Base-by-base conservation (phyloP, 345 rosid genomes). In the Kernera saxatilis region DNA sequence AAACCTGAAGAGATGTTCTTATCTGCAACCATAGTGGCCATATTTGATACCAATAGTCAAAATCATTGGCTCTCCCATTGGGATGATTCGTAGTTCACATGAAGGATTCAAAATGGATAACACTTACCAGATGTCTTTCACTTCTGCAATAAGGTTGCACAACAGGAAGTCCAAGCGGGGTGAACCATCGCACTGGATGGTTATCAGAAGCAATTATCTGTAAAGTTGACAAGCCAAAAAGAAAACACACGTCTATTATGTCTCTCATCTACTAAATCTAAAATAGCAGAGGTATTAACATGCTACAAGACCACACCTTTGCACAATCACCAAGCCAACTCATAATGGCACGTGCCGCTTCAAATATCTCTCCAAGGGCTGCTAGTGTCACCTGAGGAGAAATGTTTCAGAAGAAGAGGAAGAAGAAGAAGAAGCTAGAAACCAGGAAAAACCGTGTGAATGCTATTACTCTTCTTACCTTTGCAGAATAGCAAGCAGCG, bases 311-410 rank as follows among this genome's bases (percentile, higher is more conserved):
- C 26, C 5, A 0, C 61, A 89, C 99, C 91, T 88, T 91, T 33
- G 99, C 99, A 77, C 99, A 94, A 71, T 87, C 95, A 70, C 96
- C 89, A 61, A 94, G 90, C 99, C 99, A 94, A 57, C 78, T 79
- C 99, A 89, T 94, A 73, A 94, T 94, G 78, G 84, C 84, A 25
- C 99, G 90, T 21, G 97, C 96, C 44, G 99, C 97, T 85, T 91
- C 88, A 70, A 94, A 94, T 60, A 94, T 80, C 80, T 94, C 90
- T 65, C 85, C 97, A 63, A 94, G 84, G 46, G 99, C 99, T 9
- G 88, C 85, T 79, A 94, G 68, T 39, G 96, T 94, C 77, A 91
- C 99, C 99, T 94, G 63, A 15, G 56, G 55, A 64, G 17, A 45
- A 22, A 45, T 29, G 18, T 60, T 60, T 10, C 0, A 11, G 14